phyloP scores from a whole-genome alignment of 2,329 filamentous ascomycete species.

The Ophiostoma montium region DNA sequence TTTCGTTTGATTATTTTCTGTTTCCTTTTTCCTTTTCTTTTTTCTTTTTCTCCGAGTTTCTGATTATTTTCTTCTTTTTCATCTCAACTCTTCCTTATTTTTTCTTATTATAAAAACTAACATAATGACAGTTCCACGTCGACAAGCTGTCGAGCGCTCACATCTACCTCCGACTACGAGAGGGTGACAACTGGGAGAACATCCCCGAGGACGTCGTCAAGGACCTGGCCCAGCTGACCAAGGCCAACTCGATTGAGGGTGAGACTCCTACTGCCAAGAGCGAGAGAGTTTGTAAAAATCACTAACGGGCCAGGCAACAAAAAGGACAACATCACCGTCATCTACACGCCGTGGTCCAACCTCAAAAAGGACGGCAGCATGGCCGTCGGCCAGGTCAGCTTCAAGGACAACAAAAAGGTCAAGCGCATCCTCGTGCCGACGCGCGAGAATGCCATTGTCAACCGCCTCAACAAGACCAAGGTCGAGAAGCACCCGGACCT shows the following conservation, averaged over 20 bases:
- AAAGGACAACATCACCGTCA: conserved; percentile 91
- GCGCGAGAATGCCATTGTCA: conserved; percentile 82
- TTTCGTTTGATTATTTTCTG: too few species aligned
- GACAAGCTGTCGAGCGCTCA: conserved; percentile 96
- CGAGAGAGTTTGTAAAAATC: too few species aligned
- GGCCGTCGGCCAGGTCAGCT: conserved; percentile 88
- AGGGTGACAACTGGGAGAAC: conserved; percentile 69
- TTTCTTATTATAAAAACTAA: too few species aligned
- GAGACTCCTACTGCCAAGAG: conserved; percentile 1
- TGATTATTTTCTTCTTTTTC: too few species aligned
- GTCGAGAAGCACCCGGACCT: conserved; percentile 80
- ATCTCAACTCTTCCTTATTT: too few species aligned
- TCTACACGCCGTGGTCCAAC: conserved; percentile 95
- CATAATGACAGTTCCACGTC: conserved; percentile 67
- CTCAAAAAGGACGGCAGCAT: conserved; percentile 91
- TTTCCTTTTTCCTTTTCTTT: too few species aligned
- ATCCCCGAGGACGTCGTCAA: conserved; percentile 61
- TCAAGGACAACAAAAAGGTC: conserved; percentile 78
- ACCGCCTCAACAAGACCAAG: conserved; percentile 95
- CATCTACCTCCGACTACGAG: conserved; percentile 76
- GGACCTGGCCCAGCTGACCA: conserved; percentile 94
- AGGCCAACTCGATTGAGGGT: conserved; percentile 98
- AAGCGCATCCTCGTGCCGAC: conserved; percentile 66
- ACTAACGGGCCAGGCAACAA: too few species aligned
- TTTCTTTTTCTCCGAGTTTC: too few species aligned